Evolutionary conservation across 805 yeast species (phyloP), one percentile per base, ranked within the genome.

Genomic region (Candida argentea): DNA sequence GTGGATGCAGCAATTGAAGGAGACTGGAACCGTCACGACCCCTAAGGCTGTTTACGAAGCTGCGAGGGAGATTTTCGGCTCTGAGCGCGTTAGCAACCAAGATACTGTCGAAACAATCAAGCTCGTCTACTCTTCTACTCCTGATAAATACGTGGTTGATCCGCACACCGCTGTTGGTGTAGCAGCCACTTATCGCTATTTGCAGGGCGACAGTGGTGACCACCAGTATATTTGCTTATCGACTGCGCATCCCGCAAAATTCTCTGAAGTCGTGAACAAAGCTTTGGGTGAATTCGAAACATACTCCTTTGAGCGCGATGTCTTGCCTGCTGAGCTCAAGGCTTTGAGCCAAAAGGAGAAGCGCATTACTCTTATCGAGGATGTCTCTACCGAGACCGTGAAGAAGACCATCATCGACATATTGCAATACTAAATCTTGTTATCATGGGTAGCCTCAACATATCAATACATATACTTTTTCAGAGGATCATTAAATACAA

Each of bases 161-260:
- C 99, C 99, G 25, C 99, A 91, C 57, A 71, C 95, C 23, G 86
- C 99, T 21, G 95, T 91, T 31, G 98, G 97, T 48, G 80, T 91
- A 25, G 70, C 79, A 34, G 80, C 94, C 13, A 63, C 91, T 22
- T 67, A 78, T 40, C 67, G 76, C 40, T 65, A 71, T 46, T 70
- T 80, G 29, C 64, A 61, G 10, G 48, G 55, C 28, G 73, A 68
- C 37, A 48, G 53, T 15, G 45, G 37, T 6, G 34, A 53, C 14
- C 55, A 65, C 22, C 62, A 70, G 31, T 70, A 70, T 48, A 67
- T 91, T 25, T 81, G 95, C 4, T 70, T 91, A 33, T 81, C 96
- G 7, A 91, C 99, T 26, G 99, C 99, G 6, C 99, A 91, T 53
- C 99, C 99, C 24, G 99, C 98, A 35, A 91, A 91, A 60, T 91